Evolutionary conservation across 75 land plant genomes (phyloP).

Genomic region (Pinus tabuliformis): DNA sequence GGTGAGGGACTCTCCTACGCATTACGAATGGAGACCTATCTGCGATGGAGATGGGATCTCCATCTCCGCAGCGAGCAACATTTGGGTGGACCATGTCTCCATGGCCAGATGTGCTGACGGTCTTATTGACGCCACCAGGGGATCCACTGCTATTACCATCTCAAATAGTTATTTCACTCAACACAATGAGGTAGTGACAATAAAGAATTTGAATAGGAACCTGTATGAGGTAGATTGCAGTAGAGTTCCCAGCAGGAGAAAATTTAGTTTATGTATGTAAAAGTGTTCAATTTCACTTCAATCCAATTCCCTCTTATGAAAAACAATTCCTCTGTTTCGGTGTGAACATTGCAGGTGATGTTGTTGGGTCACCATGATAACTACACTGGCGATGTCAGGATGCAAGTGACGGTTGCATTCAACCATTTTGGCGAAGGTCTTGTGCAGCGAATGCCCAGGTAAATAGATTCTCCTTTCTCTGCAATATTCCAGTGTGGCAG

Average conservation of each 20-base stretch:
- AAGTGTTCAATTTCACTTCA: neutral
- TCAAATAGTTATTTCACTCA: constrained; percentile 85
- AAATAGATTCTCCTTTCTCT: neutral
- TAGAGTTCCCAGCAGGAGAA: neutral
- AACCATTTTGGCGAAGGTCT: constrained; percentile 76
- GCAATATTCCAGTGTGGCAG: neutral
- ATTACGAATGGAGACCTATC: constrained; percentile 60
- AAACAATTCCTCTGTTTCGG: constrained; percentile 18
- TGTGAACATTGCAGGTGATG: constrained; percentile 55
- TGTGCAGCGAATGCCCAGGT: constrained; percentile 88
- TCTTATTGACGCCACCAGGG: constrained; percentile 72
- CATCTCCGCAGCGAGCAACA: constrained; percentile 54
- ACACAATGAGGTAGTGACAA: constrained; percentile 79
- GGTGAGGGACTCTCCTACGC: constrained; percentile 72
- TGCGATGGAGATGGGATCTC: constrained; percentile 80
- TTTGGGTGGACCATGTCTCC: constrained; percentile 81
- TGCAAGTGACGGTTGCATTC: constrained; percentile 85
- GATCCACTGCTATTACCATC: constrained; percentile 74
- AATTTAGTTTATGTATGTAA: neutral
- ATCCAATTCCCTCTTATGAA: neutral
- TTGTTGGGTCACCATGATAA: constrained; percentile 60
- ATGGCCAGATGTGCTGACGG: constrained; percentile 80
- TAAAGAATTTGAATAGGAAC: constrained; percentile 11
- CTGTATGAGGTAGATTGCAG: constrained; percentile 2
- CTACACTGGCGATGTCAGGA: constrained; percentile 41